Percentiles rank a stretch among this genome's conserved stretches.
Conservation (phyloP, 148 eudicot genomes). For the Diospyros lotus region DNA sequence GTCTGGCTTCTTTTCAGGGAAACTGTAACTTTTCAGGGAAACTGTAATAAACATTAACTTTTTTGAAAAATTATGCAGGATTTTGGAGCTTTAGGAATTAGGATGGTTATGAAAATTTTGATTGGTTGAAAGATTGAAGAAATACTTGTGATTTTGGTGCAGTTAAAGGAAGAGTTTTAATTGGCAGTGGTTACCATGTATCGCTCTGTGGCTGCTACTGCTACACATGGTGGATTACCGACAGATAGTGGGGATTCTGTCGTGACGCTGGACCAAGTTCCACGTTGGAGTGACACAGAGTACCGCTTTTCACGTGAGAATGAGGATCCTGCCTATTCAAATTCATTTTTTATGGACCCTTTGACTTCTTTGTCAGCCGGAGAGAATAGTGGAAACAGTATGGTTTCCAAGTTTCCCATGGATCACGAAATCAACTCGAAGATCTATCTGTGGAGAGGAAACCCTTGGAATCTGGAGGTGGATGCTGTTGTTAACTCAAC, state of each 20-base stretch:
- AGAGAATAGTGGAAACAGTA: constrained; percentile 55
- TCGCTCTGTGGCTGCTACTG: constrained; percentile 44
- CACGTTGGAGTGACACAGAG: constrained; percentile 89
- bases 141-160: not conserved
- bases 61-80: not conserved
- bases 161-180: constrained; percentile 9
- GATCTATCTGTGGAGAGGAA: constrained; percentile 93
- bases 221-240: constrained; percentile 67
- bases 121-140: constrained; percentile 23
- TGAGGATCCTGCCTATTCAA: constrained; percentile 48
- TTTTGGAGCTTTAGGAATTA: not conserved
- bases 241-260: constrained; percentile 73
- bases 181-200: constrained; percentile 17
- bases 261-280: constrained; percentile 91
- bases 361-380: constrained; percentile 63
- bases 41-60: too few species aligned
- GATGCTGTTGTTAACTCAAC: constrained; percentile 99
- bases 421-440: constrained; percentile 82
- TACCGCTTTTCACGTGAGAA: constrained; percentile 51
- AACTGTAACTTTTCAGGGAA: not conserved
- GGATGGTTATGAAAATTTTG: constrained; percentile 8
- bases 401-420: constrained; percentile 80
- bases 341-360: constrained; percentile 73
- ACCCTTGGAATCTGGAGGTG: constrained; percentile 98
- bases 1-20: not conserved